Conservation (phyloP, 2,329 filamentous ascomycete species). For the Sordariomycetes sp. region DNA sequence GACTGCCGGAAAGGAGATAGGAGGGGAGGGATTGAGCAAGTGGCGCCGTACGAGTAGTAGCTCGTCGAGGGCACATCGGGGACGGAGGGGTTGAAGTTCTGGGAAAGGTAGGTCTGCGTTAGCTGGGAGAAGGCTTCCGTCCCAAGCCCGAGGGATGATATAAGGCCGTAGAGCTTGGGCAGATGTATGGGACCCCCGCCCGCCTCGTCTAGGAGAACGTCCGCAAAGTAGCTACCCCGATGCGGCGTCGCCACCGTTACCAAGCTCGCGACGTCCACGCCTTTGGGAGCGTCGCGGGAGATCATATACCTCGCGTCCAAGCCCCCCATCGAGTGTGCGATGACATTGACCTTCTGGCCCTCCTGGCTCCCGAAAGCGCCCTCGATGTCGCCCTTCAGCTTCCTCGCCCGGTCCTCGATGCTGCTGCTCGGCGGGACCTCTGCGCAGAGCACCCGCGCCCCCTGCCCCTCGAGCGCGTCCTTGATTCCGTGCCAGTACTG, state of each 20-base stretch:
- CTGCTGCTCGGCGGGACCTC: conserved; percentile 51
- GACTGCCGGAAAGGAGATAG: conserved; percentile 54
- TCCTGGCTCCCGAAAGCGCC: conserved; percentile 16
- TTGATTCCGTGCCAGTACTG: conserved; percentile 59
- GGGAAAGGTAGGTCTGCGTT: conserved; percentile 46
- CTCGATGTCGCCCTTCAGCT: conserved; percentile 45
- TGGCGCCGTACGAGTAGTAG: conserved; percentile 56
- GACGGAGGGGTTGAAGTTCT: conserved; percentile 49
- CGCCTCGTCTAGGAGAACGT: conserved; percentile 34
- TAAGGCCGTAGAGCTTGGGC: conserved; percentile 44
- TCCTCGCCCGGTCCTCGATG: conserved; percentile 50
- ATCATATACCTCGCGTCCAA: conserved; percentile 59
- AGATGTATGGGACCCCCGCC: conserved; percentile 30
- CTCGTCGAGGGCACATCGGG: conserved; percentile 41
- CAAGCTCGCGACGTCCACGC: conserved; percentile 38
- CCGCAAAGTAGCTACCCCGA: conserved; percentile 45
- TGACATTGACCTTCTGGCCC: conserved; percentile 59
- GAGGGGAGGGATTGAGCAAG: conserved; percentile 38
- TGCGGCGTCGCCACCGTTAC: conserved; percentile 48
- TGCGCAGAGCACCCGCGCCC: conserved; percentile 48
- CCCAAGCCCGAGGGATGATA: conserved; percentile 42
- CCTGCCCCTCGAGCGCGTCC: conserved; percentile 44
- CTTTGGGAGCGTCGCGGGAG: conserved; percentile 38
- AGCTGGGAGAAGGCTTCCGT: conserved; percentile 54
- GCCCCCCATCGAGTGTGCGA: conserved; percentile 62